phyloP scores from a whole-genome alignment of 225 moss, liverwort and hornwort genomes.

The Pseudisothecium myosuroides region DNA sequence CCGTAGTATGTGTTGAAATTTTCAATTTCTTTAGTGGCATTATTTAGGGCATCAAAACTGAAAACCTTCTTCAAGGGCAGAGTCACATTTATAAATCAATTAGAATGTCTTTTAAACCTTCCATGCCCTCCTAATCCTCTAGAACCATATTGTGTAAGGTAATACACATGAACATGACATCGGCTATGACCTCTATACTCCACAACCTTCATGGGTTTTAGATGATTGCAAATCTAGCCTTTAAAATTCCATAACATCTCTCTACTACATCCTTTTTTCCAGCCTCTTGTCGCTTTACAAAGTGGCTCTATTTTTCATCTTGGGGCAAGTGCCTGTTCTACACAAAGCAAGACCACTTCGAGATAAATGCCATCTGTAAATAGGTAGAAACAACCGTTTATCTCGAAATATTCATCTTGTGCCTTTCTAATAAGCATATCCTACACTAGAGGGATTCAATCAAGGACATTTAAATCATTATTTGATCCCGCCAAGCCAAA shows the following conservation, averaged over 20 bases:
- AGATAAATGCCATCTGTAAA: background rate
- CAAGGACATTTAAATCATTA: background rate
- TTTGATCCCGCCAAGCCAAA: background rate
- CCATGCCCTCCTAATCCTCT: accelerated
- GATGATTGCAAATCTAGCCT: background rate
- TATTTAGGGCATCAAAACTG: background rate
- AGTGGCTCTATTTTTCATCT: background rate
- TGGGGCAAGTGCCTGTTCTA: background rate
- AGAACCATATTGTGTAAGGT: background rate
- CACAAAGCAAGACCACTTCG: background rate
- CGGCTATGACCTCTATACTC: background rate
- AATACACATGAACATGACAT: background rate
- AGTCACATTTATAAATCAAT: background rate
- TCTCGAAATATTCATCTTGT: background rate
- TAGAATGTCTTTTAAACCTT: background rate
- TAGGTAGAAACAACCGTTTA: background rate
- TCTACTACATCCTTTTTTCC: background rate
- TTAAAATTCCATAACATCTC: background rate
- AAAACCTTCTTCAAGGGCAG: background rate
- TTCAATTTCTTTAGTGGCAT: background rate
- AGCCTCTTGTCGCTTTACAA: background rate
- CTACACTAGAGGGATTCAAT: accelerated
- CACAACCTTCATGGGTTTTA: accelerated
- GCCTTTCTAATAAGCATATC: background rate
- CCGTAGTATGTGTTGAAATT: background rate